These are phyloP conservation scores for Sequoia sempervirens DNA, from an alignment of 75 land plant species.

Conservation along the genomic window DNA sequence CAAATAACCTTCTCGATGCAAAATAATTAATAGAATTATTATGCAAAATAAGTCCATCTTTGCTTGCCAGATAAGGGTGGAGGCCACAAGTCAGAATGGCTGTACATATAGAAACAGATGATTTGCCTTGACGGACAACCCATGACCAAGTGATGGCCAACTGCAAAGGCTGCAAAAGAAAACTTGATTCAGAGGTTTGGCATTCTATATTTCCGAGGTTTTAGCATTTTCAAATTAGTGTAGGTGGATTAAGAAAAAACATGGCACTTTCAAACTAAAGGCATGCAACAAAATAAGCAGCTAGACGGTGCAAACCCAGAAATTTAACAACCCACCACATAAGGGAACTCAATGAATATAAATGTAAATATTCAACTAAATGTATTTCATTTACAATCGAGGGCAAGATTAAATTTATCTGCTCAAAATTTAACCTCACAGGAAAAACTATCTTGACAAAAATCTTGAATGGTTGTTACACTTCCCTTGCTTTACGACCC, in stretches of 20 bases:
- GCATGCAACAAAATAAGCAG: neutral
- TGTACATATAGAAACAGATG: neutral
- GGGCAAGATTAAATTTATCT: neutral
- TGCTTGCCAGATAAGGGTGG: neutral
- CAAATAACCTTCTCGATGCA: neutral
- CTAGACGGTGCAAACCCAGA: neutral
- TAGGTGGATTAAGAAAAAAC: neutral
- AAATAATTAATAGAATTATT: neutral
- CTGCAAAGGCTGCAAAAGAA: slow-evolving; percentile 12
- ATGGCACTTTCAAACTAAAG: neutral
- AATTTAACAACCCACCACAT: neutral
- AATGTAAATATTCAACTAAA: neutral
- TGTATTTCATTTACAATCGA: neutral
- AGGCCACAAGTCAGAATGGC: neutral
- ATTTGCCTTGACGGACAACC: neutral
- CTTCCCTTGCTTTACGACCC: slow-evolving; percentile 5
- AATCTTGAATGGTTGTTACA: neutral
- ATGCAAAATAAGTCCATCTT: neutral
- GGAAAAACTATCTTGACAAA: neutral
- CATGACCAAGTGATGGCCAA: neutral
- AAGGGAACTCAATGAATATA: neutral
- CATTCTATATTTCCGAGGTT: neutral
- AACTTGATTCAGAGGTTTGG: slow-evolving; percentile 6
- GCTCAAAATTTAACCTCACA: neutral
- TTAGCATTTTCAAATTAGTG: neutral